These are phyloP conservation scores for Catunica adiposa DNA, from an alignment of 2,329 filamentous ascomycete species.

Conservation along the genomic window DNA sequence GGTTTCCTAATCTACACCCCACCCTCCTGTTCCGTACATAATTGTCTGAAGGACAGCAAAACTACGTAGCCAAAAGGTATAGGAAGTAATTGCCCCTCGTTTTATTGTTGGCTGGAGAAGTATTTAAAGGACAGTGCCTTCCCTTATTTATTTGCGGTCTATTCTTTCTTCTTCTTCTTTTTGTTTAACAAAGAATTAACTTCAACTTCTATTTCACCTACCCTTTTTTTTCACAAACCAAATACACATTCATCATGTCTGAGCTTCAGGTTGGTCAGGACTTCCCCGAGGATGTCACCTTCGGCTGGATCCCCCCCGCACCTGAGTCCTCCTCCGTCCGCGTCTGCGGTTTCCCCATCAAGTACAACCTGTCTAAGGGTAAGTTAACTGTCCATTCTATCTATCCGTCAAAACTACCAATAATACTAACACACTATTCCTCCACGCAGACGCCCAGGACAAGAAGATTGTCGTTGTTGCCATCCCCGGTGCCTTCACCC, in stretches of 20 bases:
- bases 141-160: background rate
- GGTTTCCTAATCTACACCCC: too few relatives aligned
- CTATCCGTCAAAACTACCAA: too few relatives aligned
- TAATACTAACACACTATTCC: background rate
- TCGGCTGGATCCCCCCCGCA: conserved; percentile 69
- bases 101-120: background rate
- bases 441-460: conserved; percentile 32
- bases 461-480: conserved; percentile 41
- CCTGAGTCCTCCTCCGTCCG: conserved; percentile 52
- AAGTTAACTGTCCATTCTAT: conserved; percentile 17
- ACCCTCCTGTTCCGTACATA: too few relatives aligned
- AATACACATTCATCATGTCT: conserved; percentile 28
- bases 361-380: conserved; percentile 66
- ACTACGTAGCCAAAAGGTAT: too few relatives aligned
- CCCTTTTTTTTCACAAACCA: conserved; percentile 5
- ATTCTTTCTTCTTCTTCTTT: background rate
- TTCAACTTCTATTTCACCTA: background rate
- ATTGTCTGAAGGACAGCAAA: too few relatives aligned
- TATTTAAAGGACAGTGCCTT: background rate
- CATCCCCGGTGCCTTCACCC: conserved; percentile 63
- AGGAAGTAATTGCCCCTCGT: too few relatives aligned
- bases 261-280: conserved; percentile 63
- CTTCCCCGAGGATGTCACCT: conserved; percentile 67
- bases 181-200: conserved; percentile 1
- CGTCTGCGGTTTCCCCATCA: conserved; percentile 60